These are phyloP conservation scores for Coemansia sp. DNA, from an alignment of 192 early-diverging fungal species.

Conservation along the genomic window DNA sequence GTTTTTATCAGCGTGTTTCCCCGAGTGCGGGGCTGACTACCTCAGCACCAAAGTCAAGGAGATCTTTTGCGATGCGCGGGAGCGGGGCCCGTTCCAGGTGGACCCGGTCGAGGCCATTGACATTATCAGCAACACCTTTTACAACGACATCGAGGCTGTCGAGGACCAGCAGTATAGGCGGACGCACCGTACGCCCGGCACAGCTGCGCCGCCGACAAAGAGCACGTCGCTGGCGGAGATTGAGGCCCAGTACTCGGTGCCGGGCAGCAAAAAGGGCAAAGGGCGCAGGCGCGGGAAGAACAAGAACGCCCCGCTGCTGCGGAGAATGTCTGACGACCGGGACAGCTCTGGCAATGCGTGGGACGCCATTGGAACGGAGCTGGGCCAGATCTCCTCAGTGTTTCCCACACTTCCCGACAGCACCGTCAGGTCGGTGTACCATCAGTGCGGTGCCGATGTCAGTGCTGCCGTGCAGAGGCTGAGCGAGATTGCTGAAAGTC, in stretches of 20 bases:
- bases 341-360: constrained; percentile 19
- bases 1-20: constrained; percentile 38
- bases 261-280: constrained; percentile 7
- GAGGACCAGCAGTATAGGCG: constrained; percentile 23
- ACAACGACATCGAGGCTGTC: constrained; percentile 35
- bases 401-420: constrained; percentile 27
- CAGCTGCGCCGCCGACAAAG: not conserved
- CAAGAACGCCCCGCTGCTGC: not conserved
- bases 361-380: constrained; percentile 24
- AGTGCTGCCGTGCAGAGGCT: constrained; percentile 6
- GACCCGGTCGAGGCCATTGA: constrained; percentile 43
- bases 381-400: constrained; percentile 17
- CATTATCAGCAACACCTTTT: constrained; percentile 34
- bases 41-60: constrained; percentile 16
- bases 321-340: not conserved
- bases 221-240: constrained; percentile 12
- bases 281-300: too few relatives aligned
- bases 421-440: constrained; percentile 29
- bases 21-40: constrained; percentile 37
- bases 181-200: not conserved
- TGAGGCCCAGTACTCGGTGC: constrained; percentile 23
- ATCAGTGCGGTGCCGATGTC: constrained; percentile 24
- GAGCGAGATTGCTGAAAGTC: not conserved
- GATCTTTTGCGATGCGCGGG: constrained; percentile 11
- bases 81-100: constrained; percentile 6